phyloP scores from a whole-genome alignment of 257 asterid species.

The Vinca minor region DNA sequence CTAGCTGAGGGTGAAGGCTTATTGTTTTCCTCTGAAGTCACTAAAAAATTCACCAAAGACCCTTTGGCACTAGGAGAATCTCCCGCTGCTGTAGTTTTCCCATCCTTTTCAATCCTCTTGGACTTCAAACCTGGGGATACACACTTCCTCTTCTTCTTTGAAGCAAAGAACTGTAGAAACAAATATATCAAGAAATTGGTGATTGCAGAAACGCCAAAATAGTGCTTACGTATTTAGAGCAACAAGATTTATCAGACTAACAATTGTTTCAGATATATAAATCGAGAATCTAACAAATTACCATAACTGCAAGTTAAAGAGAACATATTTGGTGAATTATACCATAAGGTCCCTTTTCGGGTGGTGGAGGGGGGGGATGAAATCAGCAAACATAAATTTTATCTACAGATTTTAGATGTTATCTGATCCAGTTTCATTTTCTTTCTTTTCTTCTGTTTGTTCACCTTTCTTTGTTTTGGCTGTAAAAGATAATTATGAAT shows the following conservation, averaged over 20 bases:
- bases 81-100: slow-evolving; percentile 30
- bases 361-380: no score
- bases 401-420: not conserved
- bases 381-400: not conserved
- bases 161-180: slow-evolving; percentile 56
- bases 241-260: not conserved
- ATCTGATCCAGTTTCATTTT: not conserved
- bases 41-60: slow-evolving; percentile 47
- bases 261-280: not conserved
- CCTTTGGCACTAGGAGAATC: slow-evolving; percentile 70
- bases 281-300: not conserved
- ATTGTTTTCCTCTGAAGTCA: slow-evolving; percentile 36
- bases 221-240: not conserved
- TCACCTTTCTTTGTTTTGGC: no score
- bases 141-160: slow-evolving; percentile 76
- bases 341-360: no score
- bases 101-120: slow-evolving; percentile 50
- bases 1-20: slow-evolving; percentile 23
- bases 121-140: slow-evolving; percentile 52
- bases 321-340: no score
- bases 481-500: not conserved
- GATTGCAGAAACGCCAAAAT: not conserved
- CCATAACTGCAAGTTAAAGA: not conserved
- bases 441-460: not conserved
- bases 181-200: not conserved